Conservation (phyloP, 495 filamentous ascomycete genomes). For the Aspergillus egyptiacus region DNA sequence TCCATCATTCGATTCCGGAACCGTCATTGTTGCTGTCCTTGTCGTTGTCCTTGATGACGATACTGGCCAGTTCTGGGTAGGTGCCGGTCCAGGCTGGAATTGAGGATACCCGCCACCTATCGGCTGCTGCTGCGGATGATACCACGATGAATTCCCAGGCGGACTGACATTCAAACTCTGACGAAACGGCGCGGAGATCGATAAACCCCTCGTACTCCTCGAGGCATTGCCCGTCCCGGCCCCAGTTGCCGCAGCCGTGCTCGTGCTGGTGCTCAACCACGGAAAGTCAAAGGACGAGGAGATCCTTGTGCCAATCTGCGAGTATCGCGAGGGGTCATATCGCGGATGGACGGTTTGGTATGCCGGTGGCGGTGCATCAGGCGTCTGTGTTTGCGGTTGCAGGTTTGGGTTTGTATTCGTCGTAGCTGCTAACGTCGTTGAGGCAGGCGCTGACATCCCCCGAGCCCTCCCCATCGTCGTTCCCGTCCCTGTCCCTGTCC, state of each 20-base stretch:
- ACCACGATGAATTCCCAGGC: neutral
- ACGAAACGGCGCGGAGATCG: neutral
- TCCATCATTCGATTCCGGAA: neutral
- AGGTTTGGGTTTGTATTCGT: too few species aligned
- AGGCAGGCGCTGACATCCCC: neutral
- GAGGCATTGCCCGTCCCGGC: neutral
- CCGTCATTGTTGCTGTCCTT: too few species aligned
- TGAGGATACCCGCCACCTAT: neutral
- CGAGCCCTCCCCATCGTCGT: neutral
- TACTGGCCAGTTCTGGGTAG: too few species aligned
- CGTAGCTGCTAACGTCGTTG: too few species aligned
- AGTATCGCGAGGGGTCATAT: slow-evolving; percentile 21
- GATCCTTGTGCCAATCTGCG: neutral
- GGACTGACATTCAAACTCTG: neutral
- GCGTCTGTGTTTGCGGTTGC: neutral
- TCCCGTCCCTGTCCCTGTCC: too few species aligned
- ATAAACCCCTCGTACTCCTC: neutral
- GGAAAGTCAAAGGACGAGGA: slow-evolving; percentile 2
- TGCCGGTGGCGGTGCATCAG: slow-evolving; percentile 16
- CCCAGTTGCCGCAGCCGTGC: too few species aligned
- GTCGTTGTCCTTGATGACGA: too few species aligned
- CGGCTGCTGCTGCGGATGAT: neutral
- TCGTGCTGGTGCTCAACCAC: neutral
- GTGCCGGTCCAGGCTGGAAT: too few species aligned
- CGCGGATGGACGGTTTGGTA: slow-evolving; percentile 18